phyloP scores from a whole-genome alignment of 2,329 filamentous ascomycete genomes.

The Pseudocercospora cruenta region DNA sequence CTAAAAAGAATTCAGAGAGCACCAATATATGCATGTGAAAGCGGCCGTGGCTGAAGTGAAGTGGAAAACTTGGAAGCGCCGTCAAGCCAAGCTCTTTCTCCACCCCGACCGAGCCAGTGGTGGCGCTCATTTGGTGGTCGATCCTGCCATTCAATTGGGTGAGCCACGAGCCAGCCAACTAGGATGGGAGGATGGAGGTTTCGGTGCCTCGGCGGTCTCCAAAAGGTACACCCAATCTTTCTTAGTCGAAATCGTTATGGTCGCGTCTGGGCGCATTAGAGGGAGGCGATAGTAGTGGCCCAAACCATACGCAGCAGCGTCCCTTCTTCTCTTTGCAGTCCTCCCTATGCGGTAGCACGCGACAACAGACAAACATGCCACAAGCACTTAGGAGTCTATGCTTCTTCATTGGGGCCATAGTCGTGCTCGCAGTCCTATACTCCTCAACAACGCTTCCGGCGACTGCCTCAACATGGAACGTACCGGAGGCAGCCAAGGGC shows the following conservation, averaged over 20 bases:
- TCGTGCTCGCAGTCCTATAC: slow-evolving; percentile 21
- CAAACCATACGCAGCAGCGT: slow-evolving; percentile 3
- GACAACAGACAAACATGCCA: neutral
- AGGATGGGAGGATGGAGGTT: neutral
- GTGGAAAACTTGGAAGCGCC: neutral
- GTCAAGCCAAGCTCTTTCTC: neutral
- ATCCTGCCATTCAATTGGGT: neutral
- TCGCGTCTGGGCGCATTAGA: slow-evolving; percentile 3
- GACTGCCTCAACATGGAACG: slow-evolving; percentile 20
- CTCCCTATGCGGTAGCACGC: slow-evolving; percentile 4
- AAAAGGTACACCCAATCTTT: neutral
- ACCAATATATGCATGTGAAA: neutral
- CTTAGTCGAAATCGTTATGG: slow-evolving; percentile 1
- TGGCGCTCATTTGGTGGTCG: neutral
- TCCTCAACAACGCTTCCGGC: slow-evolving; percentile 21
- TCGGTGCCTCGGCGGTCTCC: slow-evolving; percentile 4
- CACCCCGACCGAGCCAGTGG: neutral
- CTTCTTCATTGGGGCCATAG: slow-evolving; percentile 19
- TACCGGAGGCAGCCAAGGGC: slow-evolving; percentile 17
- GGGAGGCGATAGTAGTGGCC: slow-evolving; percentile 1
- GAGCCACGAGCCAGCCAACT: neutral
- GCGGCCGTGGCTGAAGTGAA: neutral
- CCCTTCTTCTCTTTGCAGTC: neutral
- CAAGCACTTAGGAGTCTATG: slow-evolving; percentile 6
- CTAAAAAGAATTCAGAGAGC: neutral